A percentile compares a stretch with the other conserved stretches of the same genome.
Conservation (phyloP, 1,139 yeast genomes). For the Tardiomyces blankii region DNA sequence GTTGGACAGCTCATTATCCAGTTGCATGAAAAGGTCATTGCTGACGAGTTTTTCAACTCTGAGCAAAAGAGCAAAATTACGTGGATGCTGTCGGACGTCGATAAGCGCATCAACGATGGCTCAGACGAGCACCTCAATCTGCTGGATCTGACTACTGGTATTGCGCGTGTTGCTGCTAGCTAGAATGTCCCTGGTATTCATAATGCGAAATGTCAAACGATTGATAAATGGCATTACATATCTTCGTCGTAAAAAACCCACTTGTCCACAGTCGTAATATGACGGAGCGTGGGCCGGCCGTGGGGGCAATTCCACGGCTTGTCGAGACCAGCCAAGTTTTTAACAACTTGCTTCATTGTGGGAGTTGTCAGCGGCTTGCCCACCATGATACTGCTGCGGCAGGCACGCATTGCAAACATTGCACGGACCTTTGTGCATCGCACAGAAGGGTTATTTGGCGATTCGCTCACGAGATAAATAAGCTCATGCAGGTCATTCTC, state of each 20-base stretch:
- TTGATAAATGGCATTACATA: not conserved
- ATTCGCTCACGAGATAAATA: slow-evolving; percentile 41
- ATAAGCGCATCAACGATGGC: slow-evolving; percentile 68
- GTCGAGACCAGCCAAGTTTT: slow-evolving; percentile 56
- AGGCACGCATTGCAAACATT: slow-evolving; percentile 91
- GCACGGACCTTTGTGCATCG: slow-evolving; percentile 69
- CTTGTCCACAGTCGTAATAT: slow-evolving; percentile 43
- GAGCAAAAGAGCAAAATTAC: slow-evolving; percentile 56
- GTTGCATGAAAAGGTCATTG: slow-evolving; percentile 61
- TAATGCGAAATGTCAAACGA: not conserved
- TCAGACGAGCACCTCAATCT: slow-evolving; percentile 85
- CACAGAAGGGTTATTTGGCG: slow-evolving; percentile 28
- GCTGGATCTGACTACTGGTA: slow-evolving; percentile 53
- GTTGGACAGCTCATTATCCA: slow-evolving; percentile 72
- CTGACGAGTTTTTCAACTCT: slow-evolving; percentile 44
- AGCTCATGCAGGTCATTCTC: slow-evolving; percentile 62
- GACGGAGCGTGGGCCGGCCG: slow-evolving; percentile 95
- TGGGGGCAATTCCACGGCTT: slow-evolving; percentile 99
- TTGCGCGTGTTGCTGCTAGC: slow-evolving; percentile 16
- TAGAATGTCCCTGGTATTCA: not conserved
- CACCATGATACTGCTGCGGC: slow-evolving; percentile 88
- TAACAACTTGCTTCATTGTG: slow-evolving; percentile 60
- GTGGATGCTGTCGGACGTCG: slow-evolving; percentile 58
- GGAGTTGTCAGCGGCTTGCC: slow-evolving; percentile 53
- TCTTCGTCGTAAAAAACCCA: not conserved